Percentiles rank a stretch among this genome's conserved stretches.
Evolutionary conservation across 2,329 filamentous ascomycete species (phyloP).

Genomic region (Phyllosticta citriasiana): DNA sequence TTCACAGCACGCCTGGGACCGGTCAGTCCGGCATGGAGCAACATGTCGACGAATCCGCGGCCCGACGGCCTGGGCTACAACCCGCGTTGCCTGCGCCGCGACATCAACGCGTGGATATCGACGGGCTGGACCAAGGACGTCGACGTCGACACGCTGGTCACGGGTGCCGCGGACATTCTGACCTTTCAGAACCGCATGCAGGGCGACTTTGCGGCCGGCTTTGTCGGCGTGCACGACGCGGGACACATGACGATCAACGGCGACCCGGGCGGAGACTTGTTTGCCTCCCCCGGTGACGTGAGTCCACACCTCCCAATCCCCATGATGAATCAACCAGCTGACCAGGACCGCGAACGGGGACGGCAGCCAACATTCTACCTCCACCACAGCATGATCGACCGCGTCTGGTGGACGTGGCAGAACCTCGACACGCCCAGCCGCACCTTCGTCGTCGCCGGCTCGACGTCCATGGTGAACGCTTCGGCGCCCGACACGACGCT

Average conservation of each 20-base stretch:
- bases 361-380: conserved; percentile 30
- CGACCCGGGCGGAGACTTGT: conserved; percentile 37
- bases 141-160: conserved; percentile 18
- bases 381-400: conserved; percentile 40
- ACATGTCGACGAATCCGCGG: conserved; percentile 20
- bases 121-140: conserved; percentile 17
- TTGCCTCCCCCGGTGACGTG: conserved; percentile 35
- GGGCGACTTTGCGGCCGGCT: conserved; percentile 25
- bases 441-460: conserved; percentile 29
- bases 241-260: conserved; percentile 40
- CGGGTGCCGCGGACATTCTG: conserved; percentile 18
- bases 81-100: conserved; percentile 29
- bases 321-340: not conserved
- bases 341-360: not conserved
- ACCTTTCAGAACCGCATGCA: conserved; percentile 31
- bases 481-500: conserved; percentile 36
- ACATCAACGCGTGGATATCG: conserved; percentile 23
- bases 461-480: conserved; percentile 36
- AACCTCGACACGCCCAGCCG: conserved; percentile 31
- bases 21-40: conserved; percentile 28
- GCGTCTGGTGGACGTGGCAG: conserved; percentile 43
- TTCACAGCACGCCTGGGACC: conserved; percentile 39
- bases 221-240: conserved; percentile 35
- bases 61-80: conserved; percentile 24
- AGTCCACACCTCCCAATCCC: not conserved